These are phyloP conservation scores for Penicillium aurantiogriseum DNA, from an alignment of 2,329 filamentous ascomycete genomes.

Conservation along the genomic window DNA sequence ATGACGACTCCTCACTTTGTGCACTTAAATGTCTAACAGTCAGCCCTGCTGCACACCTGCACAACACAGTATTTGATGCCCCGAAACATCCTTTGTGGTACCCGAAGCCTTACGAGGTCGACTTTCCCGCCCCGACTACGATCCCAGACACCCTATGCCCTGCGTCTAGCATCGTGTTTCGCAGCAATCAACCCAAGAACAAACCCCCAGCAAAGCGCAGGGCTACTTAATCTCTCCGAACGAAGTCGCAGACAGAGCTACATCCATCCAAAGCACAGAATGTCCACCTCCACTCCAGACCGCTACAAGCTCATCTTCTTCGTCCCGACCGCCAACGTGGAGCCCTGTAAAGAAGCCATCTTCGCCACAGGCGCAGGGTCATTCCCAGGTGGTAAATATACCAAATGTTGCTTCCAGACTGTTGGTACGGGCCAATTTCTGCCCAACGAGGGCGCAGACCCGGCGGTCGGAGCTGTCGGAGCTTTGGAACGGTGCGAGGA, in stretches of 20 bases:
- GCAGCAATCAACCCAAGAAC: background rate
- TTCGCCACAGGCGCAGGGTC: constrained; percentile 44
- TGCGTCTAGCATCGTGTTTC: background rate
- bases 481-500: constrained; percentile 42
- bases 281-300: constrained; percentile 28
- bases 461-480: constrained; percentile 42
- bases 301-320: constrained; percentile 48
- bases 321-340: constrained; percentile 40
- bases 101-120: constrained; percentile 3
- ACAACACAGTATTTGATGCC: background rate
- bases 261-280: constrained; percentile 12
- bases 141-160: background rate
- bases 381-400: constrained; percentile 44
- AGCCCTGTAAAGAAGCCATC: constrained; percentile 44
- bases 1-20: background rate
- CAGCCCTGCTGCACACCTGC: background rate
- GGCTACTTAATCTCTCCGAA: background rate
- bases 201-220: background rate
- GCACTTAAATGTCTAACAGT: constrained; percentile 1
- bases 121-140: background rate
- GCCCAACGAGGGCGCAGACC: constrained; percentile 40
- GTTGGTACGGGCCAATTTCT: constrained; percentile 44
- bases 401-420: constrained; percentile 41
- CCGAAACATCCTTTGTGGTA: background rate
- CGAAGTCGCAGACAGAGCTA: background rate